These are phyloP conservation scores for Protomyces inundatus DNA, from an alignment of 1,139 yeast species.

Conservation along the genomic window DNA sequence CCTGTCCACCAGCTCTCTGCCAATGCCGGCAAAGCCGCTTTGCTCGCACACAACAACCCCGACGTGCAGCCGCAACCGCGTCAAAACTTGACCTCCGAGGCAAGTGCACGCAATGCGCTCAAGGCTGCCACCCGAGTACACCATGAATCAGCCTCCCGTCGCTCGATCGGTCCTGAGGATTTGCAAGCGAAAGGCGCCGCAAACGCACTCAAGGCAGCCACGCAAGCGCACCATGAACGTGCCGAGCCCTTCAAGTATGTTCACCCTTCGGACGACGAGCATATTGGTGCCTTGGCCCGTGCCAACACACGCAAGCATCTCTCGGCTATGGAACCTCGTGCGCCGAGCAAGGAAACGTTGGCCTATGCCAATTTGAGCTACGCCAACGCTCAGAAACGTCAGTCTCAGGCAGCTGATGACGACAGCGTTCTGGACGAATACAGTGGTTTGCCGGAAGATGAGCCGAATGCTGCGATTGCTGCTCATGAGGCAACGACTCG, in stretches of 20 bases:
- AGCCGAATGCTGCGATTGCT: not conserved
- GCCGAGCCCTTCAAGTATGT: slow-evolving; percentile 21
- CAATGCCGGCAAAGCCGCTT: slow-evolving; percentile 22
- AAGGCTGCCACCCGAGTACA: slow-evolving; percentile 22
- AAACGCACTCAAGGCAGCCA: slow-evolving; percentile 15
- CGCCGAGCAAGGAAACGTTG: slow-evolving; percentile 4
- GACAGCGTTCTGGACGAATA: slow-evolving; percentile 1
- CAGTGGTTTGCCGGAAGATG: not conserved
- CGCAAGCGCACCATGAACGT: slow-evolving; percentile 19
- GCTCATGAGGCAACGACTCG: not conserved
- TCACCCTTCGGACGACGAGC: slow-evolving; percentile 17
- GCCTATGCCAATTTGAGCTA: slow-evolving; percentile 16
- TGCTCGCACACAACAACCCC: slow-evolving; percentile 14
- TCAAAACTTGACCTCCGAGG: slow-evolving; percentile 19
- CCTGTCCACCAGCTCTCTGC: slow-evolving; percentile 16
- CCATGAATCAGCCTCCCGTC: slow-evolving; percentile 14
- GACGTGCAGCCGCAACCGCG: not conserved
- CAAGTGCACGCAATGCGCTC: slow-evolving; percentile 23
- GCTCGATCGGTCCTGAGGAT: slow-evolving; percentile 22
- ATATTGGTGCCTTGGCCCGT: slow-evolving; percentile 17
- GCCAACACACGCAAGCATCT: slow-evolving; percentile 5
- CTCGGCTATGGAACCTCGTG: slow-evolving; percentile 20
- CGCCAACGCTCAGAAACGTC: slow-evolving; percentile 3
- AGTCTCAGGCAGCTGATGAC: slow-evolving; percentile 2
- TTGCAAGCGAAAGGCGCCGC: slow-evolving; percentile 23